Evolutionary conservation across 2,329 filamentous ascomycete genomes (phyloP), one percentile per base, ranked within the genome.

Genomic region (Magnaporthiopsis rhizophila): DNA sequence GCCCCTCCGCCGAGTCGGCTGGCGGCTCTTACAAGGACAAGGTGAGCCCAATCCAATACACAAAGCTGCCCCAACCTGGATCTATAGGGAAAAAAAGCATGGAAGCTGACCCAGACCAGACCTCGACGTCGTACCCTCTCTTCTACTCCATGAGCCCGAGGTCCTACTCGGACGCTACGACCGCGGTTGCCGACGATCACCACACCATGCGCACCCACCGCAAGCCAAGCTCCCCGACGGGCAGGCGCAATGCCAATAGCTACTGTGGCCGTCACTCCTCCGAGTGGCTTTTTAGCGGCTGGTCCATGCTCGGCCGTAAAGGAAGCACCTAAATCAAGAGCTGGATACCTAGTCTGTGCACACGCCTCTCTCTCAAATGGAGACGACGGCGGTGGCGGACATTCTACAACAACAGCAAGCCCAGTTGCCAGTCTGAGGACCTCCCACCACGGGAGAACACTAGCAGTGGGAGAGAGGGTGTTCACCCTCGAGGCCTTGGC

Each of bases 221-320:
- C 28, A 63, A 59, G 53, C 62, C 62, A 7, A 34, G n/a, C 21
- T 59, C 62, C 7, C 63, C 63, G 36, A 62, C 61, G 38, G 56
- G 68, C 67, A 69, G 69, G 18, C 66, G 68, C 67, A 70, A 70
- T 60, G 69, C 69, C 65, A 66, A 70, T 66, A 69, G 68, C 4
- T 68, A 68, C 24, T 70, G 69, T 18, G 69, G 69, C 60, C 68
- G 69, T 21, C 69, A 70, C 66, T 67, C 66, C 58, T 68, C 68
- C 53, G 66, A 69, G 62, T 70, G 69, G 69, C 68, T 70, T 2
- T 70, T 70, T 32, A 68, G 67, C 63, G 69, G 69, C 62, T 70
- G 69, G 69, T 34, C 66, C 32, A 34, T 61, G 53, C 58, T 63
- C 32, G 15, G 58, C 11, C 53, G 56, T 13, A 63, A 63, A 56